Percentiles rank a stretch among this genome's conserved stretches.
Evolutionary conservation across 495 filamentous ascomycete species (phyloP).

Genomic region (Hamigera avellanea): DNA sequence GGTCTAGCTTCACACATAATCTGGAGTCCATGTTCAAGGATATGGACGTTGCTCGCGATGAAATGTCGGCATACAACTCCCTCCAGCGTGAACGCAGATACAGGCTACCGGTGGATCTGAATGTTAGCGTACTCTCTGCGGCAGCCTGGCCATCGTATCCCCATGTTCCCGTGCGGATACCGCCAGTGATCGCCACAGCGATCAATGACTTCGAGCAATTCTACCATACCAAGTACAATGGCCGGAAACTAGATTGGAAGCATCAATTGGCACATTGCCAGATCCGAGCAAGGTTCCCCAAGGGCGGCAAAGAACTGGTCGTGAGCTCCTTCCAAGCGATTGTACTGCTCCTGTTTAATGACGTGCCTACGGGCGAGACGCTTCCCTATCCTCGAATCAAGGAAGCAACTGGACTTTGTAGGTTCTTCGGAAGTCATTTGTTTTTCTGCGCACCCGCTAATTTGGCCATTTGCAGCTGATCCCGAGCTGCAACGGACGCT

Average conservation of each 20-base stretch:
- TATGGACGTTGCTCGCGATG: conserved; percentile 77
- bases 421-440: conserved; percentile 11
- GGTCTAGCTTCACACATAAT: conserved; percentile 87
- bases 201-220: conserved; percentile 65
- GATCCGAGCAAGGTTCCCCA: conserved; percentile 64
- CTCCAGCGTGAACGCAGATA: conserved; percentile 36
- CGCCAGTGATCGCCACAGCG: conserved; percentile 53
- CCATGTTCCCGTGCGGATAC: conserved; percentile 65
- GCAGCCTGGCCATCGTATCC: conserved; percentile 90
- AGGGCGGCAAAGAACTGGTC: conserved; percentile 71
- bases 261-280: conserved; percentile 83
- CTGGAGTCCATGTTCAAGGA: conserved; percentile 99
- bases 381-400: conserved; percentile 62
- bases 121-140: conserved; percentile 74
- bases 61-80: conserved; percentile 66
- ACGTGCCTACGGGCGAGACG: conserved; percentile 38
- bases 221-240: conserved; percentile 79
- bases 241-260: conserved; percentile 81
- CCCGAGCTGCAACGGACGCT: conserved; percentile 77
- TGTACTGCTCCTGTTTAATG: conserved; percentile 87
- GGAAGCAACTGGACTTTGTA: conserved; percentile 54
- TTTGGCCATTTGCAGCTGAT: conserved; percentile 38
- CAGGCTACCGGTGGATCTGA: conserved; percentile 57
- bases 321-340: conserved; percentile 87
- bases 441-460: conserved; percentile 6